Evolutionary conservation across 23 red algal genomes (phyloP).

Genomic region (Gracilaria caudata): DNA sequence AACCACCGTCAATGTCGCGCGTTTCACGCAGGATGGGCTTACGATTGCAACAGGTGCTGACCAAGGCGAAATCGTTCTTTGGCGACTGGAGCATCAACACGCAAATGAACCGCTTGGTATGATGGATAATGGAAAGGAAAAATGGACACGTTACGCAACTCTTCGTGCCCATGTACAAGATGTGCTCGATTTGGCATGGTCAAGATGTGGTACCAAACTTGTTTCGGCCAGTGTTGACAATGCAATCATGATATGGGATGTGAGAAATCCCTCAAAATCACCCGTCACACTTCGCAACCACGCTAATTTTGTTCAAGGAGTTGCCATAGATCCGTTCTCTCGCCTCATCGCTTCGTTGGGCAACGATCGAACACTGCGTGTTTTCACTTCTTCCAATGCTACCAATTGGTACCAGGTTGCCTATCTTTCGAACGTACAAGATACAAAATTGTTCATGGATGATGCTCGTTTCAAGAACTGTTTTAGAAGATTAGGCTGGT

Average conservation of each 20-base stretch:
- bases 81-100: conserved; percentile 32
- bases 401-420: conserved; percentile 61
- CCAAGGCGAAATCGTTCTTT: conserved; percentile 78
- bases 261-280: conserved; percentile 24
- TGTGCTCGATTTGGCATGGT: conserved; percentile 86
- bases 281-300: conserved; percentile 67
- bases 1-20: conserved; percentile 77
- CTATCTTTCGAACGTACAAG: conserved; percentile 8
- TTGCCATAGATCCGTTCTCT: conserved; percentile 78
- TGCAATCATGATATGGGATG: conserved; percentile 85
- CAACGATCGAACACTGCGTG: conserved; percentile 73
- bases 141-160: conserved; percentile 61
- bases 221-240: conserved; percentile 91
- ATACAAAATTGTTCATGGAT: conserved; percentile 68
- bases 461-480: conserved; percentile 72
- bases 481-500: conserved; percentile 89
- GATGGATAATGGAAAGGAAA: conserved; percentile 34
- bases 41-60: conserved; percentile 84
- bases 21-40: conserved; percentile 63
- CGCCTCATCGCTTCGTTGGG: conserved; percentile 77
- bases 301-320: conserved; percentile 86
- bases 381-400: conserved; percentile 51
- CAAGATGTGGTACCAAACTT: conserved; percentile 48
- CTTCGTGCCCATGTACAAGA: conserved; percentile 80
- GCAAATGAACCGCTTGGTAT: background rate